Conservation (phyloP, 169 alveolate genomes). For the Cryptosporidium sp. region DNA sequence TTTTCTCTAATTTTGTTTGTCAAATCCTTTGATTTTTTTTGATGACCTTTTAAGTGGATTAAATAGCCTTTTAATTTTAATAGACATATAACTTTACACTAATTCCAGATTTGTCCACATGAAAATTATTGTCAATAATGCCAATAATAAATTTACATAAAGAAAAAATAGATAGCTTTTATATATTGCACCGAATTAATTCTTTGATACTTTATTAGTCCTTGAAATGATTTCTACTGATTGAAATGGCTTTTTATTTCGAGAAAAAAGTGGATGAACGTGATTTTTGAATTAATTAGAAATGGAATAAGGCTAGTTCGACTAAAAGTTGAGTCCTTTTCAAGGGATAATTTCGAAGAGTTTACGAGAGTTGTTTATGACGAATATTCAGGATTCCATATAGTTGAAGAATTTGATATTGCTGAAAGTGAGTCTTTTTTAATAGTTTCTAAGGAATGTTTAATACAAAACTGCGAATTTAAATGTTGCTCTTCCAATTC, state of each 20-base stretch:
- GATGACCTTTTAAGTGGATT: not conserved
- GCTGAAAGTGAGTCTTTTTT: conserved; percentile 47
- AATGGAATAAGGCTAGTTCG: not conserved
- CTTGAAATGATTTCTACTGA: conserved; percentile 5
- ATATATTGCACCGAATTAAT: not conserved
- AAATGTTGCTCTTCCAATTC: not conserved
- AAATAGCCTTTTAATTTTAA: conserved; percentile 6
- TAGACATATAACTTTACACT: conserved; percentile 46
- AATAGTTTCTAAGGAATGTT: conserved; percentile 35
- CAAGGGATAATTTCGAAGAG: not conserved
- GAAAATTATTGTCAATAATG: conserved; percentile 3
- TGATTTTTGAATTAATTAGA: conserved; percentile 17
- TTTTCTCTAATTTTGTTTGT: not conserved
- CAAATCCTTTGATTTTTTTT: not conserved
- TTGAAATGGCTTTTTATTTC: not conserved
- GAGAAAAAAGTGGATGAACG: conserved; percentile 33
- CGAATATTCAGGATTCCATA: conserved; percentile 54
- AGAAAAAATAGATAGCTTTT: not conserved
- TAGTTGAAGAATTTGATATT: conserved; percentile 42
- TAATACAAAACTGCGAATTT: not conserved
- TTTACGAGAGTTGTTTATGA: not conserved
- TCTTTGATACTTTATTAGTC: not conserved
- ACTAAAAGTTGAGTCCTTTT: not conserved
- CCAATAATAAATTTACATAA: not conserved
- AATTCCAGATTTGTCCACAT: conserved; percentile 77